Evolutionary conservation across 2,329 filamentous ascomycete genomes (phyloP).

Genomic region (Fusarium poae): DNA sequence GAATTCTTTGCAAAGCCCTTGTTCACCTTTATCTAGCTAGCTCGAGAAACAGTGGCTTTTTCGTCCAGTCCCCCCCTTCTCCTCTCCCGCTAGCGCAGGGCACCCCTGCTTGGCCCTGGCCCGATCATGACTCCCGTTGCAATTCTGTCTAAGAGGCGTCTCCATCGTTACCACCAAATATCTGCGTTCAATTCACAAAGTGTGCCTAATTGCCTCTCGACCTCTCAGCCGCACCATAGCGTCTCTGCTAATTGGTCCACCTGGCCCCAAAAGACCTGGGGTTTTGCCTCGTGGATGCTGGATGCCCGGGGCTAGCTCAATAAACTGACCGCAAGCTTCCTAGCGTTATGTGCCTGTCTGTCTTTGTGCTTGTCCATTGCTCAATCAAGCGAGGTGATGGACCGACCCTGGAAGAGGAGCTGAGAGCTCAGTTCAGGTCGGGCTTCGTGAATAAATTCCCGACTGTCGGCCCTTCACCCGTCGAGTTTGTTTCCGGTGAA

Average conservation of each 20-base stretch:
- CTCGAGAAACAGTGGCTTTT: slow-evolving; percentile 25
- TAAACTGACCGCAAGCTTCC: slow-evolving; percentile 37
- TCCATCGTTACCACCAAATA: slow-evolving; percentile 25
- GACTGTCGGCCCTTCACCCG: slow-evolving; percentile 13
- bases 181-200: slow-evolving; percentile 25
- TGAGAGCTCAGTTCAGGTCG: slow-evolving; percentile 28
- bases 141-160: slow-evolving; percentile 22
- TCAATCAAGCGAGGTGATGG: slow-evolving; percentile 34
- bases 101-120: slow-evolving; percentile 20
- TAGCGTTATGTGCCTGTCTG: slow-evolving; percentile 35
- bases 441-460: slow-evolving; percentile 38
- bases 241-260: slow-evolving; percentile 34
- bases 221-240: slow-evolving; percentile 46
- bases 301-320: slow-evolving; percentile 23
- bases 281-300: slow-evolving; percentile 45
- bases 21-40: slow-evolving; percentile 28
- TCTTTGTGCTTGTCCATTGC: slow-evolving; percentile 21
- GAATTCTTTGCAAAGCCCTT: slow-evolving; percentile 31
- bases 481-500: slow-evolving; percentile 18
- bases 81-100: slow-evolving; percentile 13
- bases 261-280: slow-evolving; percentile 1
- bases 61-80: slow-evolving; percentile 26
- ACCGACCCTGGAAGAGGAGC: slow-evolving; percentile 27
- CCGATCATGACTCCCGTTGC: slow-evolving; percentile 9
- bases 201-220: slow-evolving; percentile 40